Conservation (phyloP, 2,329 filamentous ascomycete genomes). For the Endoconidiophora laricicola region DNA sequence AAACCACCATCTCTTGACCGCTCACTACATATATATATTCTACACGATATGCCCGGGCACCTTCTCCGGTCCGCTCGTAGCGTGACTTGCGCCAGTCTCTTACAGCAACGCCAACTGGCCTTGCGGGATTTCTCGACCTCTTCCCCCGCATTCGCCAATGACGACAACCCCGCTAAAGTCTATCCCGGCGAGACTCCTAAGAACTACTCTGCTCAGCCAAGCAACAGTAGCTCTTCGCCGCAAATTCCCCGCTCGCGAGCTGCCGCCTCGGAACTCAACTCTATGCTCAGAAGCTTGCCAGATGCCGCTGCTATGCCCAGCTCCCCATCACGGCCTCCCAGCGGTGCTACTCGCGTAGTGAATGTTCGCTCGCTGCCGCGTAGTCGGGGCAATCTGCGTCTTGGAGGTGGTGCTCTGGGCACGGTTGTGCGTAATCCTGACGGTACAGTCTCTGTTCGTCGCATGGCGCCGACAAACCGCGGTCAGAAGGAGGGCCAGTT, state of each 20-base stretch:
- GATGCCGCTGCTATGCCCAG: neutral
- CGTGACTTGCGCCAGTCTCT: conserved; percentile 3
- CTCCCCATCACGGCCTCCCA: neutral
- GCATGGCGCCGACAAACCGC: conserved; percentile 1
- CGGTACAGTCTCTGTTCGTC: conserved; percentile 10
- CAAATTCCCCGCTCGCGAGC: conserved; percentile 18
- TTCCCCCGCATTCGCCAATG: conserved; percentile 18
- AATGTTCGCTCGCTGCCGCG: conserved; percentile 24
- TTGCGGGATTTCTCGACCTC: conserved; percentile 22
- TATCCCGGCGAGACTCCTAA: neutral
- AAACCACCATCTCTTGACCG: neutral
- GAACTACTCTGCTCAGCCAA: conserved; percentile 11
- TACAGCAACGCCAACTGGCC: conserved; percentile 3
- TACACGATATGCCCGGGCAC: conserved; percentile 7
- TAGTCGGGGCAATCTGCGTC: conserved; percentile 16
- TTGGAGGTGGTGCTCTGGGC: conserved; percentile 14
- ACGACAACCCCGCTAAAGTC: conserved; percentile 13
- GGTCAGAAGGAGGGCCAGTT: conserved; percentile 10
- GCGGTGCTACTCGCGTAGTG: conserved; percentile 21
- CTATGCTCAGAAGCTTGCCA: conserved; percentile 16
- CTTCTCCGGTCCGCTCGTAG: conserved; percentile 13
- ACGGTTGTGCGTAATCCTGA: conserved; percentile 10
- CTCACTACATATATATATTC: neutral
- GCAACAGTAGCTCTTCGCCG: conserved; percentile 13
- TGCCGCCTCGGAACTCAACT: conserved; percentile 22